Evolutionary conservation across 2,329 filamentous ascomycete genomes (phyloP).

Genomic region (Calonectria fujianensis): DNA sequence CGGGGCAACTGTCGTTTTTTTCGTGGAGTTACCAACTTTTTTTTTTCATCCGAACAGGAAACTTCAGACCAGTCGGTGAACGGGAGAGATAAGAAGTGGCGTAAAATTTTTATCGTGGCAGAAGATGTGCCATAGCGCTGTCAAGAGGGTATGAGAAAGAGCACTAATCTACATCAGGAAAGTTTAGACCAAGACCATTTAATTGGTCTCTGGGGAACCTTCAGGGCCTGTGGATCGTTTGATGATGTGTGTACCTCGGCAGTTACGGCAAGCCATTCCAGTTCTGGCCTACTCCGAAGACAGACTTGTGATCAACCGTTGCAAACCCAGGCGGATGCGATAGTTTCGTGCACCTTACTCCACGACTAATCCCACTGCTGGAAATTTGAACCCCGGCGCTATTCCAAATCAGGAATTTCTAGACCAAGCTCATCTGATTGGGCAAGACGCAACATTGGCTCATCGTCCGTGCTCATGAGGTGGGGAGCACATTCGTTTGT

Average conservation of each 20-base stretch:
- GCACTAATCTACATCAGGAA: constrained; percentile 13
- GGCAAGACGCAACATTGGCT: neutral
- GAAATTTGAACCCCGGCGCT: neutral
- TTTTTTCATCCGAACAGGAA: no score
- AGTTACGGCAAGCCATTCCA: neutral
- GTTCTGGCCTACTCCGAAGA: neutral
- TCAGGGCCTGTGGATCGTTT: neutral
- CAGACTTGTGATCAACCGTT: neutral
- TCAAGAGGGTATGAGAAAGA: neutral
- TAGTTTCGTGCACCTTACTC: neutral
- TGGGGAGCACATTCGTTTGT: neutral
- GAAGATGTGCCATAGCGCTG: neutral
- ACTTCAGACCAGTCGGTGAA: no score
- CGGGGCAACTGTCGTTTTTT: constrained; percentile 22
- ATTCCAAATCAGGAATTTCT: neutral
- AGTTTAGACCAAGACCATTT: neutral
- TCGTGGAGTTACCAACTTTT: neutral
- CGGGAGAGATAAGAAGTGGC: no score
- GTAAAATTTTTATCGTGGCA: neutral
- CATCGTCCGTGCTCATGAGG: neutral
- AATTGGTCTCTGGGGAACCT: neutral
- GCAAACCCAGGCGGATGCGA: neutral
- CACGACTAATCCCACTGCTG: neutral
- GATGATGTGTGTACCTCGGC: neutral
- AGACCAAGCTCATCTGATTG: neutral